Conservation (phyloP, 2,329 filamentous ascomycete species). For the Hymenoscyphus fructigenus region DNA sequence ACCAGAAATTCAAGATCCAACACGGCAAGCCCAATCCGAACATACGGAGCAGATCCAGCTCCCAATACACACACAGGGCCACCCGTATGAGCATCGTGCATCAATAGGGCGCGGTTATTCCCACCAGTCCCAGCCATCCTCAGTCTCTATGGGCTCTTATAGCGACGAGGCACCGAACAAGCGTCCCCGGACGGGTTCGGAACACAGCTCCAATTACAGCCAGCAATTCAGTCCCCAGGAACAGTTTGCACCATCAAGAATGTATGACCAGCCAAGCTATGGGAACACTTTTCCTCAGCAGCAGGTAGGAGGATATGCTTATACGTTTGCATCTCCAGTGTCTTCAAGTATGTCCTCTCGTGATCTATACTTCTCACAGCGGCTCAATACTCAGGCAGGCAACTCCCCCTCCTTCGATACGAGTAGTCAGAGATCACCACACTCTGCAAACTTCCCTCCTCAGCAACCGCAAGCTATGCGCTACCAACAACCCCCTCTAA, state of each 20-base stretch:
- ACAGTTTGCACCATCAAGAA: conserved; percentile 13
- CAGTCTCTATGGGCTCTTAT: conserved; percentile 17
- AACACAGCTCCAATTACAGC: conserved; percentile 21
- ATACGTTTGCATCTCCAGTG: conserved; percentile 19
- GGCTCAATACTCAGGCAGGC: conserved; percentile 19
- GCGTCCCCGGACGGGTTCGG: conserved; percentile 25
- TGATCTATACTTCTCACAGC: conserved; percentile 22
- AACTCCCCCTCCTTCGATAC: conserved; percentile 21
- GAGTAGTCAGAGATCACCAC: conserved; percentile 22
- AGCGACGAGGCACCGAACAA: conserved; percentile 24
- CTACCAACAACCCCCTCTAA: conserved; percentile 9
- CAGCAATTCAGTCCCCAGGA: conserved; percentile 23
- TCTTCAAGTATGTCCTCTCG: conserved; percentile 15
- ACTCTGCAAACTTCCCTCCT: conserved; percentile 17
- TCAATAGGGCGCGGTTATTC: conserved; percentile 20
- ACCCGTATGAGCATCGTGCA: conserved; percentile 18
- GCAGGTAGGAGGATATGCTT: conserved; percentile 14
- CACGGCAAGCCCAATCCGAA: conserved; percentile 16
- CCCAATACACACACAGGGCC: conserved; percentile 10
- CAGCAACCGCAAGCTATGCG: conserved; percentile 14
- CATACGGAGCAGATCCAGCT: conserved; percentile 13
- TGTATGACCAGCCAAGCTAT: conserved; percentile 17
- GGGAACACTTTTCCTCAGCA: conserved; percentile 16
- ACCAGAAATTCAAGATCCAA: conserved; percentile 16
- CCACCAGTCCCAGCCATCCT: conserved; percentile 23